Percentiles rank a stretch among this genome's conserved stretches.
These are phyloP conservation scores for Coemansia sp. DNA, from an alignment of 192 early-diverging fungal genomes.

Conservation along the genomic window DNA sequence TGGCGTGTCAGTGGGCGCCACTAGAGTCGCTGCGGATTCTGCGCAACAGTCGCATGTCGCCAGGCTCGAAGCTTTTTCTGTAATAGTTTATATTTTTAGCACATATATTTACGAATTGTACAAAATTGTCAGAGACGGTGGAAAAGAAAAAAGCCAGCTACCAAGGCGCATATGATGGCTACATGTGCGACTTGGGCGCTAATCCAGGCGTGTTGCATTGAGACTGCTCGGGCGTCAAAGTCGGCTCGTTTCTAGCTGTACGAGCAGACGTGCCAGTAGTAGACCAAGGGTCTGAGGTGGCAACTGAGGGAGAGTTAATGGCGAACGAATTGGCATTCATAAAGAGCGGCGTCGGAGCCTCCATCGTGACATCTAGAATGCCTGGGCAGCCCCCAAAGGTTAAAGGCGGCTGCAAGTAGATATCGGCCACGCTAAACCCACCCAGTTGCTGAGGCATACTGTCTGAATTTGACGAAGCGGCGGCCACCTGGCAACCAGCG, in stretches of 20 bases:
- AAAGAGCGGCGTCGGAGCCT: not conserved
- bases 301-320: too few relatives aligned
- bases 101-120: slow-evolving; percentile 9
- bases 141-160: not conserved
- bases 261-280: not conserved
- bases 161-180: not conserved
- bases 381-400: not conserved
- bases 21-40: slow-evolving; percentile 38
- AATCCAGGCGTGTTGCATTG: not conserved
- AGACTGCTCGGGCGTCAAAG: not conserved
- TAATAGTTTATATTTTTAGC: slow-evolving; percentile 1
- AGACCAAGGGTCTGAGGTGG: not conserved
- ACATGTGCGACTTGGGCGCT: not conserved
- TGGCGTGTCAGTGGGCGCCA: slow-evolving; percentile 39
- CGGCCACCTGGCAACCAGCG: not conserved
- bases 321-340: not conserved
- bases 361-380: not conserved
- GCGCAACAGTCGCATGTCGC: slow-evolving; percentile 48
- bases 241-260: not conserved
- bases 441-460: not conserved
- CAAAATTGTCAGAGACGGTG: slow-evolving; percentile 1
- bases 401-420: not conserved
- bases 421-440: not conserved
- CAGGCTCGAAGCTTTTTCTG: slow-evolving; percentile 23
- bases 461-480: not conserved